Evolutionary conservation across 495 filamentous ascomycete genomes (phyloP), one percentile per base, ranked within the genome.

Genomic region (Terfezia boudieri): DNA sequence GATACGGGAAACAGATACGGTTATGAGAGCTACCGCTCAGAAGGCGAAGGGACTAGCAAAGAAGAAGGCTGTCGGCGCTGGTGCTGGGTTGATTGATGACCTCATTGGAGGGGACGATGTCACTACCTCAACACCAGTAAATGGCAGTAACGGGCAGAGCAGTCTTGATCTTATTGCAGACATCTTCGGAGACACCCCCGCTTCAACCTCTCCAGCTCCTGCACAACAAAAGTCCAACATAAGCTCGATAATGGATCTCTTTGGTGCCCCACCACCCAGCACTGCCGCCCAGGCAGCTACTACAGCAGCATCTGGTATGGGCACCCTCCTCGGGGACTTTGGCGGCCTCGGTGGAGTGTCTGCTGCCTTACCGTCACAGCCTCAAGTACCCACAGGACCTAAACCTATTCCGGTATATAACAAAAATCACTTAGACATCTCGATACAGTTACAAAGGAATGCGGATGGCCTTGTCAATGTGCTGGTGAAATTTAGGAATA

Each of bases 1-100:
- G 65, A 95, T 96, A 60, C 85, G 86, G 53, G 90, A 98, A 66
- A 82, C 88, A 64, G 86, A 87, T 53, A 72, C 89, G 41, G 86
- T 94, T 8, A 71, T 95, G 12, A 86, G 88, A n/a, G 83, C 89
- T 60, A 80, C 84, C 8, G 69, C 41, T 50, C 79, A 78, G 61
- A 85, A 84, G 65, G 78, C 77, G 41, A 83, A 80, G 60, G 73
- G 76, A 61, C 92, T 84, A 68, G 74, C 78, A 32, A 92, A 84
- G 66, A 89, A 92, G 64, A 79, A 80, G 22, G 83, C 83, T 38
- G 88, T 94, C 8, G 26, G 26, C 26, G 41, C 41, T 46, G 41
- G 8, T 46, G 41, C 41, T 14, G 14, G 17, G 41, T 46, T 46
- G 41, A 32, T 32, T 32, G 49, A 26, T 0, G 49, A 51, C 22